These are phyloP conservation scores for Cyanidium caldarium DNA, from an alignment of 23 red algal species.

Conservation along the genomic window DNA sequence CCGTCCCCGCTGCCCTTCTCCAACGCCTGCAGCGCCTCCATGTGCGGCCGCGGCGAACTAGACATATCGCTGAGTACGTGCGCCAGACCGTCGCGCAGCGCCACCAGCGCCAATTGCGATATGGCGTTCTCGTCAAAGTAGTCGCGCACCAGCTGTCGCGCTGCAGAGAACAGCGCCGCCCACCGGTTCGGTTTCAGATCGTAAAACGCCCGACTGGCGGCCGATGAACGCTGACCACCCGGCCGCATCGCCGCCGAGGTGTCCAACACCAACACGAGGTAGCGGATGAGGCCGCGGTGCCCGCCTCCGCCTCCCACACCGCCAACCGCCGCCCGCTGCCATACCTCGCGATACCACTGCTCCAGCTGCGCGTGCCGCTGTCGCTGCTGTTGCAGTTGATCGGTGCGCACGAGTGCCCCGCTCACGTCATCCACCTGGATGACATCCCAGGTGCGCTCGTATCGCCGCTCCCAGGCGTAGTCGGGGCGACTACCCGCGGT, in stretches of 20 bases:
- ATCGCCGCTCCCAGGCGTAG: conserved; percentile 72
- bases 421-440: conserved; percentile 54
- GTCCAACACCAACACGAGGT: conserved; percentile 65
- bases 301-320: background rate
- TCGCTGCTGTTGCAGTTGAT: conserved; percentile 18
- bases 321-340: background rate
- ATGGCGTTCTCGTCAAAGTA: conserved; percentile 92
- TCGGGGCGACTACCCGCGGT: too few species aligned
- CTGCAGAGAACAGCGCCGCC: conserved; percentile 22
- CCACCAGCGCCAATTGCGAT: conserved; percentile 63
- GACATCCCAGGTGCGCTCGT: conserved; percentile 64
- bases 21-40: conserved; percentile 44
- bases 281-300: conserved; percentile 65
- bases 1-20: conserved; percentile 14
- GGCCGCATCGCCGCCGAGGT: conserved; percentile 29
- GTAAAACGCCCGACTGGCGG: background rate
- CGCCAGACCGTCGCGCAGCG: conserved; percentile 43
- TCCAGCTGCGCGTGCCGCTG: conserved; percentile 26
- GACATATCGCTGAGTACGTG: conserved; percentile 26
- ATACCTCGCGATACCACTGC: conserved; percentile 15
- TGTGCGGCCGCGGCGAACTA: conserved; percentile 29
- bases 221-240: background rate
- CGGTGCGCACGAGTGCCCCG: conserved; percentile 30
- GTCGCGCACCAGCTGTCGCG: conserved; percentile 27
- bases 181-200: conserved; percentile 70